Evolutionary conservation across 2,329 filamentous ascomycete species (phyloP), one percentile per base, ranked within the genome.

Genomic region (Stylonectria norvegica): DNA sequence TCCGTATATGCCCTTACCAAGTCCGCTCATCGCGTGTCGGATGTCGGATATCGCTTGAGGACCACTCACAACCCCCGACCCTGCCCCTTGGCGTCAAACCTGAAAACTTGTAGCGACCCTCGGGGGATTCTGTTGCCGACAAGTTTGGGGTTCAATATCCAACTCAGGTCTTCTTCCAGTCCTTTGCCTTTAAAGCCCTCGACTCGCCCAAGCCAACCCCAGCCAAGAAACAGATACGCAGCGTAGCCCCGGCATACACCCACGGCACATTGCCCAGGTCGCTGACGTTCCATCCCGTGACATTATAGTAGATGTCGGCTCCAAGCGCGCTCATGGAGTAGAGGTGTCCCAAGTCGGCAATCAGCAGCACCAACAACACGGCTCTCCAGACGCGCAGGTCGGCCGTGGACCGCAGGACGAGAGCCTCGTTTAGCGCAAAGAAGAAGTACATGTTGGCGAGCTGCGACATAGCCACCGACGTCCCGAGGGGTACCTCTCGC

Each of bases 331-430:
- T 66, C 43, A 89, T 73, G 23, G 79, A 80, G 62, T 81, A 86
- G 40, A 90, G 65, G 62, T 90, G 86, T 4, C 86, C 86, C 22
- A 89, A 60, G 61, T 91, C 86, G n/a, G 84, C 86, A 12, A 90
- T 60, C 20, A 90, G 71, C 43, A 90, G 67, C 25, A 76, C 81
- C 32, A 83, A 65, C 4, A 90, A 68, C 18, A 90, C 70, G 1
- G 77, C 71, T 49, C 69, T 73, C 86, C 86, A 91, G 42, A 91
- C 85, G 17, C 71, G 70, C 22, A 83, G 57, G 65, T 89, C 81
- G 35, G 69, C 67, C 5, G 86, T 87, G 12, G 77, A 72, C 29
- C 87, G 81, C 49, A 91, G 72, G 10, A 91, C 81, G 17, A 89
- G 65, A 2, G 84, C 85, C 66, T 93, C 86, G 66, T 85, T 88